Conservation (phyloP, 495 filamentous ascomycete species). For the Hypoxylon intermedium region DNA sequence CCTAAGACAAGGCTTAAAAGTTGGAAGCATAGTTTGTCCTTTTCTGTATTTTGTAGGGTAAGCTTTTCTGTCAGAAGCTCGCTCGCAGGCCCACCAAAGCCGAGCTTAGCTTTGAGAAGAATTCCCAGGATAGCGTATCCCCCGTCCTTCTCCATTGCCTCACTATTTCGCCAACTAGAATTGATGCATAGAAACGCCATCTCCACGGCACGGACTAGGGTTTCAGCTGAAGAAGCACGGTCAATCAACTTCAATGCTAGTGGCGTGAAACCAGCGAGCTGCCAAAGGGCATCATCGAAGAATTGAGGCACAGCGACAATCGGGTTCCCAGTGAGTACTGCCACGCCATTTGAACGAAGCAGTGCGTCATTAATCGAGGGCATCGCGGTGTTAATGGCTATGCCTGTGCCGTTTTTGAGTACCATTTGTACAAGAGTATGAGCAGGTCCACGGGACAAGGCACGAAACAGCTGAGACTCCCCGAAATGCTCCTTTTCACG, state of each 20-base stretch:
- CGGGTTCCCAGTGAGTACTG: constrained; percentile 84
- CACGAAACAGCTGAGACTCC: constrained; percentile 76
- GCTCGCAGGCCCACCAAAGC: constrained; percentile 52
- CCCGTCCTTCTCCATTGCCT: constrained; percentile 96
- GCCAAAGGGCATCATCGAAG: constrained; percentile 92
- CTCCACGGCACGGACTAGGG: constrained; percentile 76
- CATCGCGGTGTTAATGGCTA: constrained; percentile 87
- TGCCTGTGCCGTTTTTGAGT: constrained; percentile 72
- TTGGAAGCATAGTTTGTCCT: constrained; percentile 69
- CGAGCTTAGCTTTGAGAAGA: constrained; percentile 78
- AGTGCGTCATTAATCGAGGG: constrained; percentile 91
- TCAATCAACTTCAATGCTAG: constrained; percentile 85
- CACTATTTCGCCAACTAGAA: constrained; percentile 95
- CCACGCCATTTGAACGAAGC: constrained; percentile 75
- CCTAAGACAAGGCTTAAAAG: constrained; percentile 77
- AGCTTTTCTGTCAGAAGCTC: constrained; percentile 51
- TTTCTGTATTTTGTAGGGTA: constrained; percentile 57
- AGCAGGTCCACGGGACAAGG: constrained; percentile 74
- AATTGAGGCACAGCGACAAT: constrained; percentile 78
- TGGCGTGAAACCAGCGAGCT: constrained; percentile 83
- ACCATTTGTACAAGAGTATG: constrained; percentile 75
- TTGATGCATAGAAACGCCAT: constrained; percentile 83
- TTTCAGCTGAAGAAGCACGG: constrained; percentile 69
- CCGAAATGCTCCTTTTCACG: constrained; percentile 76
- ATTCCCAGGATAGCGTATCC: constrained; percentile 88